Evolutionary conservation across 2,329 filamentous ascomycete species (phyloP).

Genomic region (Pezicula carpinea): DNA sequence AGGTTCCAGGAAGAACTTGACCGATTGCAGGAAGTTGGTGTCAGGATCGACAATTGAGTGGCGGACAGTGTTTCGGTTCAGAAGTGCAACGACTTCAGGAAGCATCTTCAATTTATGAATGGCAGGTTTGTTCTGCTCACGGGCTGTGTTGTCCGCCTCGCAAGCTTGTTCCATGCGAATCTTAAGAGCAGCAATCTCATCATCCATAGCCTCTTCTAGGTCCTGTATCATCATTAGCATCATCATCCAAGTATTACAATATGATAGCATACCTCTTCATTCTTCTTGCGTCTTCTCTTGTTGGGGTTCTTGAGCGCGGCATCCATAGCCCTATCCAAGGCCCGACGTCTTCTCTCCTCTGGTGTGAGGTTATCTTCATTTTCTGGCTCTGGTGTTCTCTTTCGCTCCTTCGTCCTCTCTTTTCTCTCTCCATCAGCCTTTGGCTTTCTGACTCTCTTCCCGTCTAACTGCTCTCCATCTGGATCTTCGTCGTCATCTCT

Average conservation of each 20-base stretch:
- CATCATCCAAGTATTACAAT: not conserved
- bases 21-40: conserved; percentile 88
- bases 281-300: conserved; percentile 66
- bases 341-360: conserved; percentile 77
- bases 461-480: conserved; percentile 47
- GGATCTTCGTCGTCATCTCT: conserved; percentile 40
- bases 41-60: conserved; percentile 87
- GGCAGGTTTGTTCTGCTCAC: conserved; percentile 73
- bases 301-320: conserved; percentile 78
- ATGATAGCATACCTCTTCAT: conserved; percentile 67
- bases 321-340: conserved; percentile 83
- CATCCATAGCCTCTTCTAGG: conserved; percentile 83
- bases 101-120: conserved; percentile 92
- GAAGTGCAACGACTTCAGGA: conserved; percentile 79
- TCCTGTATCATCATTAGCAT: conserved; percentile 51
- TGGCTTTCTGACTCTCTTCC: conserved; percentile 42
- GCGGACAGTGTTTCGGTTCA: conserved; percentile 85
- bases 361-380: conserved; percentile 77
- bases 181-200: conserved; percentile 83
- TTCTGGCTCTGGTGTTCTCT: conserved; percentile 56
- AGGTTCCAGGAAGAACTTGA: conserved; percentile 96
- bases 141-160: conserved; percentile 77
- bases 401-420: conserved; percentile 30
- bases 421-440: conserved; percentile 34
- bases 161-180: conserved; percentile 88